A percentile compares a stretch with the other conserved stretches of the same genome.
These are phyloP conservation scores for Solanum bukasovii DNA, from an alignment of 257 asterid species.

Conservation along the genomic window DNA sequence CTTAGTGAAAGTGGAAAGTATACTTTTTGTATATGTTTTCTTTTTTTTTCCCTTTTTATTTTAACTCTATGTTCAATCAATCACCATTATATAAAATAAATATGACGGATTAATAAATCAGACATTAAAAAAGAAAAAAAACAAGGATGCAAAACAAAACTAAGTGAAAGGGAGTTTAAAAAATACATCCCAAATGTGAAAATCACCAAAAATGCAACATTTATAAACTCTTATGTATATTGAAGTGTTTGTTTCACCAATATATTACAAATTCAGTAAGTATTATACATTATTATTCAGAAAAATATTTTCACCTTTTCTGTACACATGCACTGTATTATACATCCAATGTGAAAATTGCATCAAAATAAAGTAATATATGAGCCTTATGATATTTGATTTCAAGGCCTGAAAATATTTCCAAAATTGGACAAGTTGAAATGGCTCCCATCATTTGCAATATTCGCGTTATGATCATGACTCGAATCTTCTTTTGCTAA, in stretches of 20 bases:
- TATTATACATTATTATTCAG: background rate
- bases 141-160: background rate
- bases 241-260: background rate
- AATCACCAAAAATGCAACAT: background rate
- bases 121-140: background rate
- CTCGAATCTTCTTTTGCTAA: conserved; percentile 8
- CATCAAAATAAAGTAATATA: background rate
- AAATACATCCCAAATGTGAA: background rate
- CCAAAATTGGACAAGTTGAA: conserved; percentile 30
- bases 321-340: background rate
- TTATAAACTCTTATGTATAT: background rate
- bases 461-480: background rate
- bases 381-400: background rate
- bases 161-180: background rate
- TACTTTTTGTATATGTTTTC: background rate
- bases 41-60: too few relatives aligned
- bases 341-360: background rate
- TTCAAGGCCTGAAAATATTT: conserved; percentile 42
- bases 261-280: background rate
- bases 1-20: background rate
- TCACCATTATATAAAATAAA: background rate
- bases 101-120: background rate
- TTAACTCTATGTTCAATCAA: background rate
- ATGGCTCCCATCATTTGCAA: conserved; percentile 7
- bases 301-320: background rate